Base-by-base conservation (phyloP, 371 early-diverging fungal genomes). In the Lichtheimia hyalospora region DNA sequence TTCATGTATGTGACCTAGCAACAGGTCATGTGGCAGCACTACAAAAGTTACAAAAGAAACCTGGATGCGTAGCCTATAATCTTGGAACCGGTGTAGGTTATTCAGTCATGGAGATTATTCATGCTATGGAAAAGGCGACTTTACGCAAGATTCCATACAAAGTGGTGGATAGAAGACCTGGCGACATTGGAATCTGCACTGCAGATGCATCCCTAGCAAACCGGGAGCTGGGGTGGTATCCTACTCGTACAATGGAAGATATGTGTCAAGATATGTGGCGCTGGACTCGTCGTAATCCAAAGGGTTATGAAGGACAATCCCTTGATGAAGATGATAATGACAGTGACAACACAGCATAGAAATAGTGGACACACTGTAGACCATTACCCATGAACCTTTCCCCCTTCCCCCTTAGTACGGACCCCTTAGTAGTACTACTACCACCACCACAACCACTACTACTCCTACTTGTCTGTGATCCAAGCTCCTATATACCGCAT, bases 221-320 rank as follows among this genome's bases (percentile, higher is more conserved):
- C 24, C 67, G 67, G 12, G 93, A 89, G 64, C 70, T 96, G 27
- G 82, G 82, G 1, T 96, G 96, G 92, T 73, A 71, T 52, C 88
- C 94, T 16, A 71, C 74, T 6, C 82, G 81, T 61, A 70, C 77
- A 4, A 68, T 93, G 74, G 79, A 89, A 54, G 90, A 90, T 58
- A 95, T 95, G 93, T 96, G 96, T 66, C 72, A 77, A 16, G 94
- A 95, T 61, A 82, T 92, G 59, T 95, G 95, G 95, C 77, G 86
- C 25, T 95, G 94, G 94, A 87, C 88, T 58, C 76, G 75, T 14
- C 60, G 69, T 58, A 90, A 92, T 63, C 91, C 91, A 3, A 79
- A 83, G 25, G 92, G 92, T 3, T 90, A 82, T 58, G 71, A 78
- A 62, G 71, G 71, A 21, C 56, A 57, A 14, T 50, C 43, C 6